These are phyloP conservation scores for Setomelanomma holmii DNA, from an alignment of 2,329 filamentous ascomycete species.

Conservation along the genomic window DNA sequence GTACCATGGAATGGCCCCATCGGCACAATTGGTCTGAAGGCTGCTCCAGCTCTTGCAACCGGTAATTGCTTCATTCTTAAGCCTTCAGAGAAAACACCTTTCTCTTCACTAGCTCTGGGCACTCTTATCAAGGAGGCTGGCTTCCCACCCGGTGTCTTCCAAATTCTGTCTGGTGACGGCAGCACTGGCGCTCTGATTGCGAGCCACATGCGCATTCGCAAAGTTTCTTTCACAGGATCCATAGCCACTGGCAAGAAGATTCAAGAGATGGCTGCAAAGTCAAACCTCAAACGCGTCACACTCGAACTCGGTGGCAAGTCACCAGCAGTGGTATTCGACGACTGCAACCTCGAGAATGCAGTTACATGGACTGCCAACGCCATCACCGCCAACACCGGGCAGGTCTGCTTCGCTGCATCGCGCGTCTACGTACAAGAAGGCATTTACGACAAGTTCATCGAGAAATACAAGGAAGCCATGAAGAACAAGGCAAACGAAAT, in stretches of 20 bases:
- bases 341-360: constrained; percentile 53
- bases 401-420: constrained; percentile 48
- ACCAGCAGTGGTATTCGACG: constrained; percentile 54
- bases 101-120: constrained; percentile 42
- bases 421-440: constrained; percentile 50
- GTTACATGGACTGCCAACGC: constrained; percentile 44
- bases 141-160: constrained; percentile 52
- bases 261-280: constrained; percentile 50
- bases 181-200: constrained; percentile 48
- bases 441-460: constrained; percentile 48
- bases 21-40: constrained; percentile 47
- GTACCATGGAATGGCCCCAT: constrained; percentile 53
- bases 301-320: constrained; percentile 56
- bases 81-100: constrained; percentile 47
- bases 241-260: constrained; percentile 49
- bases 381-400: constrained; percentile 48
- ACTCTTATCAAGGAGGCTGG: constrained; percentile 46
- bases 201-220: constrained; percentile 49
- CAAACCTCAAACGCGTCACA: constrained; percentile 53
- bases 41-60: constrained; percentile 44
- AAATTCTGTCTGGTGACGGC: constrained; percentile 49
- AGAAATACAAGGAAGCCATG: constrained; percentile 45
- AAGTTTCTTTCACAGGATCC: constrained; percentile 53
- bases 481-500: constrained; percentile 38
- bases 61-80: constrained; percentile 49